Evolutionary conservation across 305 asterid species (phyloP), one percentile per base, ranked within the genome.

Genomic region (Rubia tinctorum): DNA sequence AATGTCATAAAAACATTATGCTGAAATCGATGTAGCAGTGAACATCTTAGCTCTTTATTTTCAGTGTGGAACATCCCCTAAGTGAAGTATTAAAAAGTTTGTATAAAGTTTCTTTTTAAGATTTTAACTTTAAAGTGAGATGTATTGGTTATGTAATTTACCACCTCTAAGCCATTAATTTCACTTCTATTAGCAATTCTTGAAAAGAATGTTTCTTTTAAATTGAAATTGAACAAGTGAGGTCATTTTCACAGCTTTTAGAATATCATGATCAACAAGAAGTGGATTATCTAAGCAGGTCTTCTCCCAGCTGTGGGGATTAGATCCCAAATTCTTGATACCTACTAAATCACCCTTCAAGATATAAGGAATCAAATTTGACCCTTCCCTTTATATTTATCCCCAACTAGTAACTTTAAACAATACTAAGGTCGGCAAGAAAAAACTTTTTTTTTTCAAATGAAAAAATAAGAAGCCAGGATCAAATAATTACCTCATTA

Each of bases 171-270:
- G 49, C 49, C 49, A 7, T 44, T 44, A 44, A 44, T 44, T 44
- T 44, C 49, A n/a, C 6, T 10, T 53, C 2, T n/a, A n/a, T 20
- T 58, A 30, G 34, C 34, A 30, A 30, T 30, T 30, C 34, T 30
- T 30, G 2, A 30, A 30, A 30, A 30, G 34, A 30, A 30, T 30
- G 34, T 1, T 30, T 30, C 34, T 30, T 30, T 1, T 1, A 30
- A 30, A 14, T 49, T 49, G 55, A 14, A 49, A 14, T 0, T 53
- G 59, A 53, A 18, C 71, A 65, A 70, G 79, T 53, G 76, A 72
- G 72, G 81, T 78, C 76, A 67, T 72, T 82, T 79, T 78, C 77
- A 79, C 62, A 77, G 76, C 83, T 65, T 76, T 73, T 76, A 75
- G 71, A 69, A 60, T 74, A 82, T 73, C 77, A 71, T 39, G 67